These are phyloP conservation scores for Pseudocercospora macadamiae DNA, from an alignment of 2,329 filamentous ascomycete species.

Conservation along the genomic window DNA sequence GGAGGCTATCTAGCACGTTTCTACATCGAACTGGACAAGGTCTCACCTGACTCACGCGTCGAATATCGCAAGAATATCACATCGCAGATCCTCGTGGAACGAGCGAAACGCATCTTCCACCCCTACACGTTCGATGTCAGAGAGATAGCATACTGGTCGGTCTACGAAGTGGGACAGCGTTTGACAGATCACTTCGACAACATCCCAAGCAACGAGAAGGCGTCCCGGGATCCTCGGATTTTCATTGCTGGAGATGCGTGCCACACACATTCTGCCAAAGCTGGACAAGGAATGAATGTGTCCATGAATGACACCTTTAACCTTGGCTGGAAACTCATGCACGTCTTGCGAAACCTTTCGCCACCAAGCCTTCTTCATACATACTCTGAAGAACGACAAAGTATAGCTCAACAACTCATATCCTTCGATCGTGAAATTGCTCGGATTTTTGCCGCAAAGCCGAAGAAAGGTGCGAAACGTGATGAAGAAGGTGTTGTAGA, in stretches of 20 bases:
- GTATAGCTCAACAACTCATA: slow-evolving; percentile 68
- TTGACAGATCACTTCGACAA: slow-evolving; percentile 71
- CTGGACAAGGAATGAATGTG: slow-evolving; percentile 73
- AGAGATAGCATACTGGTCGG: slow-evolving; percentile 69
- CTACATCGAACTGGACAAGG: slow-evolving; percentile 42
- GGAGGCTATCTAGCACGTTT: slow-evolving; percentile 39
- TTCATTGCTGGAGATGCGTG: slow-evolving; percentile 71
- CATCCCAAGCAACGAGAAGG: slow-evolving; percentile 59
- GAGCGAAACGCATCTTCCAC: slow-evolving; percentile 65
- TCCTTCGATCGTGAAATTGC: slow-evolving; percentile 55
- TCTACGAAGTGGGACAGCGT: slow-evolving; percentile 57
- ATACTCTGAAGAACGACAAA: slow-evolving; percentile 58
- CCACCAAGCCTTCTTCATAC: slow-evolving; percentile 47
- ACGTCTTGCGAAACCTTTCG: slow-evolving; percentile 46
- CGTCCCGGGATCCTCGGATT: slow-evolving; percentile 56
- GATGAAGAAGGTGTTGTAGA: slow-evolving; percentile 36
- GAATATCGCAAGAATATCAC: slow-evolving; percentile 64
- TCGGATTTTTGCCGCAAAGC: slow-evolving; percentile 49
- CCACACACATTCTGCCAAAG: slow-evolving; percentile 62
- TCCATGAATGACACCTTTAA: slow-evolving; percentile 69
- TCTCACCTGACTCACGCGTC: slow-evolving; percentile 51
- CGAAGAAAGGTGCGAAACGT: slow-evolving; percentile 25
- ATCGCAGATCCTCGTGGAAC: slow-evolving; percentile 63
- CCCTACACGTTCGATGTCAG: slow-evolving; percentile 69
- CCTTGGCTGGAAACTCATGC: slow-evolving; percentile 58